Evolutionary conservation across 805 yeast species (phyloP).

Genomic region (Wickerhamomyces bovis): DNA sequence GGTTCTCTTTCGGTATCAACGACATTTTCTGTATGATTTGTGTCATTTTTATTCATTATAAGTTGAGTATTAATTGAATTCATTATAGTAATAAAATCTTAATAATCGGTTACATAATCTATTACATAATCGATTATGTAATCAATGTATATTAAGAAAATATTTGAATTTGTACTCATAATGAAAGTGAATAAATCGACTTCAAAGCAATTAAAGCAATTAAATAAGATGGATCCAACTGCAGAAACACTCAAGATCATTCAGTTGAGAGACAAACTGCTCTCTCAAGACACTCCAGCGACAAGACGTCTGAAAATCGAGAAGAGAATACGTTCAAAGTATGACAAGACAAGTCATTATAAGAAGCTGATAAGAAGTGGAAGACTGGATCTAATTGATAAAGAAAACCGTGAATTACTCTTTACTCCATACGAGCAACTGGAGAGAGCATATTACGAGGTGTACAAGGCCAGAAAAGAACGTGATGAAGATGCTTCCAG

Average conservation of each 20-base stretch:
- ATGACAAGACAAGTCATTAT: slow-evolving; percentile 15
- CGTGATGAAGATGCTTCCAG: slow-evolving; percentile 8
- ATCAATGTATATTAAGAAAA: no score
- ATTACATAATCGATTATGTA: no score
- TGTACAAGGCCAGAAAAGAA: slow-evolving; percentile 18
- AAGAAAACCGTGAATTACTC: slow-evolving; percentile 7
- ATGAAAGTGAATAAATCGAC: no score
- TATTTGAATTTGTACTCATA: background rate
- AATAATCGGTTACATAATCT: no score
- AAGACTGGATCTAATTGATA: slow-evolving; percentile 21
- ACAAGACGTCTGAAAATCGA: slow-evolving; percentile 16
- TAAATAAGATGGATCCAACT: background rate
- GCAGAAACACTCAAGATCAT: slow-evolving; percentile 13
- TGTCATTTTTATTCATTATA: background rate
- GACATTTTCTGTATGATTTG: background rate
- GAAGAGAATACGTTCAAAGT: slow-evolving; percentile 14
- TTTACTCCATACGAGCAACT: slow-evolving; percentile 13
- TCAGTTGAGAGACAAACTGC: slow-evolving; percentile 12
- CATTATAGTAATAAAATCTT: no score
- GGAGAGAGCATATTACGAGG: slow-evolving; percentile 17
- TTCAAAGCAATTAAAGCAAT: no score
- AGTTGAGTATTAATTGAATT: no score
- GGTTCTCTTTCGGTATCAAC: slow-evolving; percentile 3
- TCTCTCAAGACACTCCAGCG: slow-evolving; percentile 2
- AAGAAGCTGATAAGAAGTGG: slow-evolving; percentile 20